Evolutionary conservation across 495 filamentous ascomycete genomes (phyloP).

Genomic region (Achaetomiella virescens): DNA sequence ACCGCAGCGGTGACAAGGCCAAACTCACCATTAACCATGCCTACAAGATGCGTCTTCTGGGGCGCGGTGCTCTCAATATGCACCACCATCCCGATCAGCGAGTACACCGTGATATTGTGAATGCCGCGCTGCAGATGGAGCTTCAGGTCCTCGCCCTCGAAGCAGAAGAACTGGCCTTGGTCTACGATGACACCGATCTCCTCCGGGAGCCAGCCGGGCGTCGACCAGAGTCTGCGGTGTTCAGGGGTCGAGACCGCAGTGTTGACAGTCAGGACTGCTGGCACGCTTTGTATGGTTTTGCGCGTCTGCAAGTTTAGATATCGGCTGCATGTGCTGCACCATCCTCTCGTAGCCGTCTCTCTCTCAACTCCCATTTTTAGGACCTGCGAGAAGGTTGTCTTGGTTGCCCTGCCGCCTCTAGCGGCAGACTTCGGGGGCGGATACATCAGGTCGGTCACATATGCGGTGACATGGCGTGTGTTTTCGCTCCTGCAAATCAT

Average conservation of each 20-base stretch:
- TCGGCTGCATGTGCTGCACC: constrained; percentile 80
- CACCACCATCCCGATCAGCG: constrained; percentile 82
- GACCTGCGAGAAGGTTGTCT: constrained; percentile 68
- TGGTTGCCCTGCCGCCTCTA: constrained; percentile 49
- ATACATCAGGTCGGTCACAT: constrained; percentile 81
- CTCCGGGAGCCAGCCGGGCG: constrained; percentile 82
- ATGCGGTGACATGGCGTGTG: constrained; percentile 57
- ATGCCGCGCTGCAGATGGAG: constrained; percentile 56
- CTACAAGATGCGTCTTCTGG: constrained; percentile 85
- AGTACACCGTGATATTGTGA: constrained; percentile 75
- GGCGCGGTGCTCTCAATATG: constrained; percentile 79
- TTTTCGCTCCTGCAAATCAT: constrained; percentile 76
- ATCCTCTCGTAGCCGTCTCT: constrained; percentile 74
- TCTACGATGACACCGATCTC: constrained; percentile 86
- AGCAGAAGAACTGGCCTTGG: constrained; percentile 77
- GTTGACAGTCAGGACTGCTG: constrained; percentile 79
- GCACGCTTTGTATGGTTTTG: constrained; percentile 72
- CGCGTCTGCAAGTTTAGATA: constrained; percentile 77
- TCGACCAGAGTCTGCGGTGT: constrained; percentile 73
- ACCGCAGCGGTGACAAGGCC: background rate
- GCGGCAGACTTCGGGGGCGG: constrained; percentile 40
- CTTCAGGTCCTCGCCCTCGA: constrained; percentile 78
- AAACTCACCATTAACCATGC: constrained; percentile 69
- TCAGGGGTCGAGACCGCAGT: constrained; percentile 65
- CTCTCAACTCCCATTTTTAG: constrained; percentile 82